Evolutionary conservation across 768 basidiomycete species (phyloP).

Genomic region (Xerocomellus amylosporus): DNA sequence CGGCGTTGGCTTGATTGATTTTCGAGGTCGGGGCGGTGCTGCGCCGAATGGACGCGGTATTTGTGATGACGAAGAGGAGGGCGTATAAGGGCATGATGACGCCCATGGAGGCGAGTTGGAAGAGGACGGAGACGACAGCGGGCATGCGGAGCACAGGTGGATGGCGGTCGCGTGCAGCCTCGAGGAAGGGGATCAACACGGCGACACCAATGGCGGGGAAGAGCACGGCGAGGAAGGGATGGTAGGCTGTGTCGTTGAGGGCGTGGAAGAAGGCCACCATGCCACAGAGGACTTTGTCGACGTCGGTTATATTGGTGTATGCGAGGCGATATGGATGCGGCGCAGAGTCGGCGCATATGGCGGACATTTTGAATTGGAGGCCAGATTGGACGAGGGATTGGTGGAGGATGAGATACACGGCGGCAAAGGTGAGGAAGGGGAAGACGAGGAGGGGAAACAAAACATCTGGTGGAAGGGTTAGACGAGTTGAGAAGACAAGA

Average conservation of each 20-base stretch:
- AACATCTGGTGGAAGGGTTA: slow-evolving; percentile 8
- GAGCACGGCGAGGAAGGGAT: slow-evolving; percentile 17
- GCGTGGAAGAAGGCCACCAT: slow-evolving; percentile 48
- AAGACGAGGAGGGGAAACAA: slow-evolving; percentile 22
- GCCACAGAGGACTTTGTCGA: slow-evolving; percentile 43
- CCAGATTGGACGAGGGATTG: slow-evolving; percentile 12
- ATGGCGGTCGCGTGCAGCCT: slow-evolving; percentile 41
- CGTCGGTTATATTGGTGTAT: slow-evolving; percentile 37
- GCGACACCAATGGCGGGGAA: slow-evolving; percentile 11
- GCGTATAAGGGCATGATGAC: slow-evolving; percentile 47
- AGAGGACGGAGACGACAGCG: slow-evolving; percentile 39
- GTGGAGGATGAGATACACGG: slow-evolving; percentile 12
- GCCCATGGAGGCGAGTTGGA: slow-evolving; percentile 43
- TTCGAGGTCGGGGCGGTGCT: slow-evolving; percentile 16
- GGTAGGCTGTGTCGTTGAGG: slow-evolving; percentile 14
- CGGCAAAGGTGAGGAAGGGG: slow-evolving; percentile 10
- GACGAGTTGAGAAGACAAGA: not conserved
- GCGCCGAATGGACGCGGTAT: slow-evolving; percentile 22
- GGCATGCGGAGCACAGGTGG: slow-evolving; percentile 41
- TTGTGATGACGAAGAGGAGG: slow-evolving; percentile 43
- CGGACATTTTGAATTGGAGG: slow-evolving; percentile 18
- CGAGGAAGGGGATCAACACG: slow-evolving; percentile 42
- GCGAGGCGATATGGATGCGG: slow-evolving; percentile 35
- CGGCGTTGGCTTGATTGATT: slow-evolving; percentile 46
- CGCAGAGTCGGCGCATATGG: slow-evolving; percentile 31